Evolutionary conservation across 495 filamentous ascomycete species (phyloP).

Genomic region (Lophiotrema nucula): DNA sequence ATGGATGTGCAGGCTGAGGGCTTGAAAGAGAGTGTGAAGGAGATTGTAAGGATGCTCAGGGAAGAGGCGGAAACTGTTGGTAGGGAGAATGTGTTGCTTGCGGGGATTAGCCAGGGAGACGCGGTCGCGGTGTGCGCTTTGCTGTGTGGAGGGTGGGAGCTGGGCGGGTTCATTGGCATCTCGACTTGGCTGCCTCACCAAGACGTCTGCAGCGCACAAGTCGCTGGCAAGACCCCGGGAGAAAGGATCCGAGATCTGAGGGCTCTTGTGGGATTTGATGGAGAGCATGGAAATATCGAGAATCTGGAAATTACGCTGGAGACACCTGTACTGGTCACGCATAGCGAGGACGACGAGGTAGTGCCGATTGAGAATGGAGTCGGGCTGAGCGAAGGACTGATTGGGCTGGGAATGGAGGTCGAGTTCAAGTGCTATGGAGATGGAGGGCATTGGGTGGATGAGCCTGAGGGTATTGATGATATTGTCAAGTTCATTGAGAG

Average conservation of each 20-base stretch:
- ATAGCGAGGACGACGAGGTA: constrained; percentile 28
- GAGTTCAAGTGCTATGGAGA: constrained; percentile 19
- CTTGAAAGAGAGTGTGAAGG: constrained; percentile 6
- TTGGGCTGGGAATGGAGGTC: constrained; percentile 24
- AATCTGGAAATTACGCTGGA: no score
- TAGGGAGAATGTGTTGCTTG: constrained; percentile 27
- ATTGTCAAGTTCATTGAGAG: constrained; percentile 27
- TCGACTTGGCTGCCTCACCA: constrained; percentile 30
- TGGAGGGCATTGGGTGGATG: constrained; percentile 35
- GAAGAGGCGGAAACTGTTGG: constrained; percentile 22
- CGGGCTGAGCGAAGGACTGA: constrained; percentile 10
- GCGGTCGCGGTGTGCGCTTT: constrained; percentile 30
- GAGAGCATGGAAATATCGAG: no score
- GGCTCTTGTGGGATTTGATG: no score
- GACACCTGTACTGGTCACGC: constrained; percentile 27
- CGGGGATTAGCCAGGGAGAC: constrained; percentile 36
- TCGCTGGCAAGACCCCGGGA: no score
- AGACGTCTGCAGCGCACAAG: no score
- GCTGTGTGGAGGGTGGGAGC: not conserved
- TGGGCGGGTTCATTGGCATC: constrained; percentile 35
- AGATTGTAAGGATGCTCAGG: constrained; percentile 10
- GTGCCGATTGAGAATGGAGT: constrained; percentile 26
- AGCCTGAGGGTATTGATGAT: constrained; percentile 33
- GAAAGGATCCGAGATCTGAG: no score
- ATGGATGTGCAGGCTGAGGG: constrained; percentile 17